Conservation (phyloP, 441 rosid species). For the Arabidopsis lyrata region DNA sequence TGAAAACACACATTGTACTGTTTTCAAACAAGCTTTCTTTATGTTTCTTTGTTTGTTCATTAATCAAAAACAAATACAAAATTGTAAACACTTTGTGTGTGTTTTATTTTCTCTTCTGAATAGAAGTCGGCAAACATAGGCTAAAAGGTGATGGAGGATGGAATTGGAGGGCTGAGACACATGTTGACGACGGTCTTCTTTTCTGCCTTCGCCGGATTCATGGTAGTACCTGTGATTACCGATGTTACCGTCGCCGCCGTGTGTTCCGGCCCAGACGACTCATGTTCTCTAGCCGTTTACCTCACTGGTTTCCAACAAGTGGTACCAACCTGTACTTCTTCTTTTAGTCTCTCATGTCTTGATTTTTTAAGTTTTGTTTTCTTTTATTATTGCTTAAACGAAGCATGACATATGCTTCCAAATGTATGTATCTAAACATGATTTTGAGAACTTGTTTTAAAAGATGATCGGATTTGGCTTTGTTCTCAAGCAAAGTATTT, state of each 20-base stretch:
- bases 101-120: background rate
- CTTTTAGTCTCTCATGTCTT: background rate
- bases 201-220: constrained; percentile 46
- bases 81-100: background rate
- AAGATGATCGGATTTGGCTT: background rate
- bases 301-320: constrained; percentile 81
- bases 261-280: constrained; percentile 63
- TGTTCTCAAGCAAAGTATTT: background rate
- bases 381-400: constrained; percentile 4
- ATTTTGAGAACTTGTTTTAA: background rate
- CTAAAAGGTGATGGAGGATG: constrained; percentile 44
- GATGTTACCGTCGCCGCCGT: constrained; percentile 86
- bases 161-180: constrained; percentile 52
- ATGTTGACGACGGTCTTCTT: constrained; percentile 68
- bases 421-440: background rate
- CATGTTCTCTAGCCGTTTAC: constrained; percentile 91
- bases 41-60: background rate
- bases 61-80: background rate
- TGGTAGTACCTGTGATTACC: constrained; percentile 70
- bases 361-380: background rate
- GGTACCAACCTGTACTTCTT: constrained; percentile 3
- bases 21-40: background rate
- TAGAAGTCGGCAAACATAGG: background rate
- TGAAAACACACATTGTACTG: constrained; percentile 7
- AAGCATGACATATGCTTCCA: background rate